These are phyloP conservation scores for Nicotiana obtusifolia DNA, from an alignment of 257 asterid species.

Conservation along the genomic window DNA sequence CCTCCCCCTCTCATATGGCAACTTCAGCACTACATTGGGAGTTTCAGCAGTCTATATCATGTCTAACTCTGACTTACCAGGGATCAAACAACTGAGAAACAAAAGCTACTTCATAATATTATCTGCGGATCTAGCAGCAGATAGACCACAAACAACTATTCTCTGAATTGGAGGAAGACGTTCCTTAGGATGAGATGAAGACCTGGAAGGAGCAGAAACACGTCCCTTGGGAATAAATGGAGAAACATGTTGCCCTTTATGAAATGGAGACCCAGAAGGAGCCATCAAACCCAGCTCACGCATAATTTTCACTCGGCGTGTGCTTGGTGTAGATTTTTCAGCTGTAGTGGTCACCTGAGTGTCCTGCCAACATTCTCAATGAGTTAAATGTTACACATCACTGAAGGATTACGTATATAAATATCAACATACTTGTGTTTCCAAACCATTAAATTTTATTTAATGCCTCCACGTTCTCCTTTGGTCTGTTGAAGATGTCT, in stretches of 20 bases:
- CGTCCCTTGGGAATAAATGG: neutral
- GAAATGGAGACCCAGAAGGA: conserved; percentile 31
- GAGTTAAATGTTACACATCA: neutral
- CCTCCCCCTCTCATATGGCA: neutral
- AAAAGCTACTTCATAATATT: neutral
- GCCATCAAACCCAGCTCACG: conserved; percentile 31
- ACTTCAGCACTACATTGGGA: neutral
- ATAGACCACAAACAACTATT: conserved; percentile 1
- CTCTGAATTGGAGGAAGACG: neutral
- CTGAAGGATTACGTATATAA: neutral
- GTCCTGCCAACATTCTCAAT: neutral
- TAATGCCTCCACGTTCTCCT: neutral
- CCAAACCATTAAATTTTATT: neutral
- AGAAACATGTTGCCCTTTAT: neutral
- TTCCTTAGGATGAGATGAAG: neutral
- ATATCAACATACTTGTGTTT: neutral
- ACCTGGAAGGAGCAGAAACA: neutral
- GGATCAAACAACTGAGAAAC: neutral
- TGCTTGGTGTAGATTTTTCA: conserved; percentile 11
- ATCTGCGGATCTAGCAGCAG: neutral
- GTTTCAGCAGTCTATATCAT: neutral
- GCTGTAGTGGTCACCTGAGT: conserved; percentile 10
- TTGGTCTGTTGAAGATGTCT: neutral
- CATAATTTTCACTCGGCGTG: conserved; percentile 26
- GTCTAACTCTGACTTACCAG: neutral